Evolutionary conservation across 164 flowering plant genomes (phyloP).

Genomic region (Malania oleifera): DNA sequence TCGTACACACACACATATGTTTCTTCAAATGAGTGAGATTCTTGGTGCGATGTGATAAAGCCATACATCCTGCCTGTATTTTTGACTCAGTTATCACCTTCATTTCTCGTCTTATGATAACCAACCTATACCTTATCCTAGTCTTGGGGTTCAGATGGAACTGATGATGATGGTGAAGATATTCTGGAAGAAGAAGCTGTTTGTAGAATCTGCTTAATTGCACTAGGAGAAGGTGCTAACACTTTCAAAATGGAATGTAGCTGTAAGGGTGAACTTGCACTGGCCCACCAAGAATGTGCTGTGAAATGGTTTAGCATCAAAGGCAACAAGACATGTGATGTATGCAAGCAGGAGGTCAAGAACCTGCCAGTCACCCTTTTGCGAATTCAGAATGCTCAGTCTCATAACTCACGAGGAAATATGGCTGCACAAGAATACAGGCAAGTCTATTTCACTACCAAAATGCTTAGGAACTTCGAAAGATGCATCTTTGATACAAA

Average conservation of each 20-base stretch:
- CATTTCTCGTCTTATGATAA: constrained; percentile 13
- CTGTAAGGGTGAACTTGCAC: constrained; percentile 75
- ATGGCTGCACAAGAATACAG: constrained; percentile 31
- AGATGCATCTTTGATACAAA: too few species aligned
- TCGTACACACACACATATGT: too few species aligned
- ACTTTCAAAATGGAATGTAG: constrained; percentile 73
- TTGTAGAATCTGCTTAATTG: constrained; percentile 63
- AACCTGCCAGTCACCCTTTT: constrained; percentile 68
- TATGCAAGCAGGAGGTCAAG: constrained; percentile 67
- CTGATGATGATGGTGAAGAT: constrained; percentile 39
- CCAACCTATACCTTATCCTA: constrained; percentile 30
- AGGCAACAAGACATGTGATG: constrained; percentile 74
- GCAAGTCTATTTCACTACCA: constrained; percentile 22
- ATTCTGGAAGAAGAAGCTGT: constrained; percentile 72
- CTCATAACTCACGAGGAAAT: constrained; percentile 14
- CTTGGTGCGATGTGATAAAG: too few species aligned
- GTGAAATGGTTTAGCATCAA: constrained; percentile 76
- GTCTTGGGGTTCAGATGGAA: constrained; percentile 42
- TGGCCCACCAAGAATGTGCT: constrained; percentile 72
- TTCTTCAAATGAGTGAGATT: too few species aligned
- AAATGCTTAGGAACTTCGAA: too few species aligned
- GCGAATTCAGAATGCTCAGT: constrained; percentile 39
- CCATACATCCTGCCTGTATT: not conserved
- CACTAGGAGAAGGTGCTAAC: constrained; percentile 55
- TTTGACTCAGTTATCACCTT: not conserved